Evolutionary conservation across 2,329 filamentous ascomycete species (phyloP).

Genomic region (Colletotrichum sidae): DNA sequence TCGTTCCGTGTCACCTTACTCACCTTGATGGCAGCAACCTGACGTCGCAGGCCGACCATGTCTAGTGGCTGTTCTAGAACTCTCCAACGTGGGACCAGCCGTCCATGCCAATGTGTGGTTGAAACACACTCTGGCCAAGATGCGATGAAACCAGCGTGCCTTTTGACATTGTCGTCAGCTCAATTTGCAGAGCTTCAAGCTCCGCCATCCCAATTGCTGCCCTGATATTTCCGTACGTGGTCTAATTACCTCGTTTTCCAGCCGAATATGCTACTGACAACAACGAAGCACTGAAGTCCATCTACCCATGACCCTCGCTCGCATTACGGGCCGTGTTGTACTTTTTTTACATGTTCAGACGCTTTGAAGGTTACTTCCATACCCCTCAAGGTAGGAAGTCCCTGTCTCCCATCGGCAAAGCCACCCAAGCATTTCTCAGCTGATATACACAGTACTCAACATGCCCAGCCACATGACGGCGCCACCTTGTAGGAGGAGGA

Average conservation of each 20-base stretch:
- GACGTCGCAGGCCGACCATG: neutral
- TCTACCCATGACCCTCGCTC: too few species aligned
- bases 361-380: too few species aligned
- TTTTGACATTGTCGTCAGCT: slow-evolving; percentile 9
- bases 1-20: neutral
- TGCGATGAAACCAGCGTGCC: slow-evolving; percentile 25
- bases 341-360: neutral
- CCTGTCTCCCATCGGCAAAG: too few species aligned
- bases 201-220: neutral
- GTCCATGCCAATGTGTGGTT: neutral
- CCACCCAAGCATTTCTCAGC: too few species aligned
- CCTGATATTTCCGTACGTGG: neutral
- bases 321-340: neutral
- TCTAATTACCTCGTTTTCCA: neutral
- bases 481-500: too few species aligned
- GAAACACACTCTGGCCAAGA: slow-evolving; percentile 19
- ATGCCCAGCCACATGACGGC: too few species aligned
- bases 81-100: neutral
- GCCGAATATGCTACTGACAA: neutral
- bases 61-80: slow-evolving; percentile 7
- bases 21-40: neutral
- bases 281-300: neutral
- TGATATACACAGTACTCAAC: too few species aligned
- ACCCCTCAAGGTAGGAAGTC: too few species aligned
- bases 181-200: neutral